Evolutionary conservation across 2,329 filamentous ascomycete genomes (phyloP).

Genomic region (Xylogone sp.): DNA sequence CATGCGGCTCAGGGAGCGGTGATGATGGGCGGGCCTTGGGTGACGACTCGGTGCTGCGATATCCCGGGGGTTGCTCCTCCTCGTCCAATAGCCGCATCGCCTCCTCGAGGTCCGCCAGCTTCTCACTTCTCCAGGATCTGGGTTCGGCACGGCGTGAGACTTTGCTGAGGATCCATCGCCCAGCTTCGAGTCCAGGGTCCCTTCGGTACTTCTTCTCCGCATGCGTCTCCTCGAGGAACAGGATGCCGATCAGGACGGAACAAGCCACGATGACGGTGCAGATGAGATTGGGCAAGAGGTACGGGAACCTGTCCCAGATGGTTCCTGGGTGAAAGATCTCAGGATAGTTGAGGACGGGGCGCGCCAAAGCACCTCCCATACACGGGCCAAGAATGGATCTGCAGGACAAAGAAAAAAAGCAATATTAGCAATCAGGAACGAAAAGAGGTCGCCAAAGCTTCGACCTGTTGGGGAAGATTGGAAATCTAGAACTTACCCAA

Average conservation of each 20-base stretch:
- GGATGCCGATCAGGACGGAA: constrained; percentile 72
- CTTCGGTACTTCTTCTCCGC: constrained; percentile 70
- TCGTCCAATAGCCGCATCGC: constrained; percentile 56
- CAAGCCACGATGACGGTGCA: constrained; percentile 74
- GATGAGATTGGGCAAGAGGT: constrained; percentile 88
- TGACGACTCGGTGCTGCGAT: constrained; percentile 58
- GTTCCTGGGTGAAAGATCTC: constrained; percentile 65
- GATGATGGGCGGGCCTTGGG: constrained; percentile 39
- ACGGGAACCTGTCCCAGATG: constrained; percentile 84
- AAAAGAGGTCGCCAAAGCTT: constrained; percentile 9
- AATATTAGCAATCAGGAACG: constrained; percentile 24
- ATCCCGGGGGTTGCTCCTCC: constrained; percentile 63
- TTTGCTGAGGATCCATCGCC: constrained; percentile 61
- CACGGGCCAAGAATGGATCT: constrained; percentile 89
- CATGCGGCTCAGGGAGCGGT: constrained; percentile 31
- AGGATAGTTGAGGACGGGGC: constrained; percentile 81
- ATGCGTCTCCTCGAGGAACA: constrained; percentile 95
- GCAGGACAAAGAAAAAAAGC: constrained; percentile 7
- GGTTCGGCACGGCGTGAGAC: constrained; percentile 20
- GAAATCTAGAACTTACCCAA: constrained; percentile 58
- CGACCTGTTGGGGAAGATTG: too few species aligned
- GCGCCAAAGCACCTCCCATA: constrained; percentile 84
- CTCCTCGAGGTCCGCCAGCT: constrained; percentile 34
- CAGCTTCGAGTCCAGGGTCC: constrained; percentile 74
- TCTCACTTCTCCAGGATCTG: constrained; percentile 33